phyloP scores from a whole-genome alignment of 306 rosid species.

The Hippophae gyantsensis region DNA sequence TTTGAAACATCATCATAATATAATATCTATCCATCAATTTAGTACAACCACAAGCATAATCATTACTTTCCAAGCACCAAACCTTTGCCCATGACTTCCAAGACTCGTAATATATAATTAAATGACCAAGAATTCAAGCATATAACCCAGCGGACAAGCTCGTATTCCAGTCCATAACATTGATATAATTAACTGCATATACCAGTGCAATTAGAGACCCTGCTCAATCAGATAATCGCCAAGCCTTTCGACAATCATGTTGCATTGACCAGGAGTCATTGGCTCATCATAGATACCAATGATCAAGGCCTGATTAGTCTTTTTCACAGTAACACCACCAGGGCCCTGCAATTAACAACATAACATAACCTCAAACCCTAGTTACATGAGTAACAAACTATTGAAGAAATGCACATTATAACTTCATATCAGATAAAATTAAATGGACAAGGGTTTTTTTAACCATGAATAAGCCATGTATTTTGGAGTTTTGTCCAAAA shows the following conservation, averaged over 20 bases:
- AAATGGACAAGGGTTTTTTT: no score
- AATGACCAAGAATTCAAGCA: slow-evolving; percentile 39
- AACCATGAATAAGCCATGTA: no score
- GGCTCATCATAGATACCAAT: slow-evolving; percentile 85
- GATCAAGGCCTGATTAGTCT: slow-evolving; percentile 54
- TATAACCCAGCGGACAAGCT: slow-evolving; percentile 22
- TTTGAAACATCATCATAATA: slow-evolving; percentile 22
- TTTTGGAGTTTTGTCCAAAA: no score
- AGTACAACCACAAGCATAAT: slow-evolving; percentile 41
- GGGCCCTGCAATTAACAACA: slow-evolving; percentile 49
- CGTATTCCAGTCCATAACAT: slow-evolving; percentile 27
- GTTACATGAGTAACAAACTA: no score
- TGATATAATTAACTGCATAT: slow-evolving; percentile 24
- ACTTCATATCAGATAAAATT: no score
- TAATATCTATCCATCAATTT: slow-evolving; percentile 23
- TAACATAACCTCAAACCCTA: neutral
- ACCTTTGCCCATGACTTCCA: slow-evolving; percentile 34
- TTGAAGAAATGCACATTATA: no score
- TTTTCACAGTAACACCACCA: slow-evolving; percentile 77
- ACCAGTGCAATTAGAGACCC: slow-evolving; percentile 40
- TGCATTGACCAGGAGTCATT: slow-evolving; percentile 78
- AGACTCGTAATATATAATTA: slow-evolving; percentile 34
- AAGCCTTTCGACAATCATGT: slow-evolving; percentile 88
- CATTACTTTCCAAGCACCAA: slow-evolving; percentile 60
- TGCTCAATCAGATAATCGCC: slow-evolving; percentile 78